Evolutionary conservation across 495 filamentous ascomycete genomes (phyloP).

Genomic region (Tuber magnatum): DNA sequence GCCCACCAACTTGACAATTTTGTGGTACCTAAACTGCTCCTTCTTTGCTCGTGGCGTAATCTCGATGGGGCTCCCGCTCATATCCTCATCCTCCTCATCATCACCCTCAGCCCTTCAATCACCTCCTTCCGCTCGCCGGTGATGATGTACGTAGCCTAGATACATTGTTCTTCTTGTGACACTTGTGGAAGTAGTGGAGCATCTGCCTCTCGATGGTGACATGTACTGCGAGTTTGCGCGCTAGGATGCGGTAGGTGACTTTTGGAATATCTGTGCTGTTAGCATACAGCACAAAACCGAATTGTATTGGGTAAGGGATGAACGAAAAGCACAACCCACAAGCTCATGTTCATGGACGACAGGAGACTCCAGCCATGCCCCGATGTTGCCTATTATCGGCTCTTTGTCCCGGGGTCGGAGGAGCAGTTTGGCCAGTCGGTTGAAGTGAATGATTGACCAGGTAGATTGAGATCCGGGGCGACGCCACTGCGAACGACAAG

Average conservation of each 20-base stretch:
- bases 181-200: constrained; percentile 87
- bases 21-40: constrained; percentile 46
- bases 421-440: background rate
- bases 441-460: background rate
- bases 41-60: constrained; percentile 52
- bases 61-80: constrained; percentile 63
- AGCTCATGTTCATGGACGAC: constrained; percentile 69
- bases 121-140: constrained; percentile 52
- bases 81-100: constrained; percentile 59
- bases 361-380: constrained; percentile 62
- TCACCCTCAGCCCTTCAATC: constrained; percentile 43
- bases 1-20: constrained; percentile 61
- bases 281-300: constrained; percentile 6
- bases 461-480: background rate
- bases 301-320: too few relatives aligned
- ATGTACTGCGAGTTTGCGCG: constrained; percentile 71
- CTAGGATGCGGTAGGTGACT: constrained; percentile 79
- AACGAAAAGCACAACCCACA: constrained; percentile 48
- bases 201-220: constrained; percentile 80
- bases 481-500: background rate
- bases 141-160: constrained; percentile 84
- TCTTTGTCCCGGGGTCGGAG: background rate
- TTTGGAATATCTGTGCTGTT: constrained; percentile 41
- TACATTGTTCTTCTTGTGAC: constrained; percentile 57
- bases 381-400: constrained; percentile 47